Evolutionary conservation across 176 grass and related monocot genomes (phyloP).

Genomic region (Zizania latifolia): DNA sequence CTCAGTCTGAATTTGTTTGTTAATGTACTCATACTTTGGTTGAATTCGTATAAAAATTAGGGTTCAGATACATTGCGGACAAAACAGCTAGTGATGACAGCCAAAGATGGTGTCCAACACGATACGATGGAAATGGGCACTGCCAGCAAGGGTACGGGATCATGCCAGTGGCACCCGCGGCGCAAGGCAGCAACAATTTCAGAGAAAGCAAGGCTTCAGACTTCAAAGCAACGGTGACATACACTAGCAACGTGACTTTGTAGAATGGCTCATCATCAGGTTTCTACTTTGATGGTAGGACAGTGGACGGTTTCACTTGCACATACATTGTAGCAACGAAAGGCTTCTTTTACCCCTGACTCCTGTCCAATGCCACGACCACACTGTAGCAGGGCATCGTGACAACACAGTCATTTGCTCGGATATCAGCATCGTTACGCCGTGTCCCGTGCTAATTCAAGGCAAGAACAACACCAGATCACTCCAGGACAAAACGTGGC

Average conservation of each 20-base stretch:
- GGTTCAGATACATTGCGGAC: not conserved
- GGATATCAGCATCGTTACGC: not conserved
- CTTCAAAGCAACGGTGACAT: too few species aligned
- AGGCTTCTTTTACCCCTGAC: too few species aligned
- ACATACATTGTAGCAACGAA: not conserved
- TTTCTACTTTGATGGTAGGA: not conserved
- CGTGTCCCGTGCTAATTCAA: too few species aligned
- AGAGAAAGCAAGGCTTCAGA: not conserved
- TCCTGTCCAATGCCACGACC: too few species aligned
- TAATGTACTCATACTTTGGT: too few species aligned
- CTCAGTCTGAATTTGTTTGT: not conserved
- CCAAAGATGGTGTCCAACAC: not conserved
- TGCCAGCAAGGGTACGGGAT: too few species aligned
- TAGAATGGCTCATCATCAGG: not conserved
- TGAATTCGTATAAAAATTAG: too few species aligned
- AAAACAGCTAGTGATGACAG: not conserved
- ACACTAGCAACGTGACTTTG: too few species aligned
- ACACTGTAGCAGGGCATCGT: not conserved
- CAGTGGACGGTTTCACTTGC: not conserved
- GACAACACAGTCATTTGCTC: not conserved
- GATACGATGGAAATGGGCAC: not conserved
- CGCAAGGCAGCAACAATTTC: not conserved
- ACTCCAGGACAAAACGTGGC: not conserved
- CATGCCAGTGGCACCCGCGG: not conserved
- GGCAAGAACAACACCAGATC: not conserved